These are phyloP conservation scores for Dichomitus squalens DNA, from an alignment of 1,284 basidiomycete genomes.

Conservation along the genomic window DNA sequence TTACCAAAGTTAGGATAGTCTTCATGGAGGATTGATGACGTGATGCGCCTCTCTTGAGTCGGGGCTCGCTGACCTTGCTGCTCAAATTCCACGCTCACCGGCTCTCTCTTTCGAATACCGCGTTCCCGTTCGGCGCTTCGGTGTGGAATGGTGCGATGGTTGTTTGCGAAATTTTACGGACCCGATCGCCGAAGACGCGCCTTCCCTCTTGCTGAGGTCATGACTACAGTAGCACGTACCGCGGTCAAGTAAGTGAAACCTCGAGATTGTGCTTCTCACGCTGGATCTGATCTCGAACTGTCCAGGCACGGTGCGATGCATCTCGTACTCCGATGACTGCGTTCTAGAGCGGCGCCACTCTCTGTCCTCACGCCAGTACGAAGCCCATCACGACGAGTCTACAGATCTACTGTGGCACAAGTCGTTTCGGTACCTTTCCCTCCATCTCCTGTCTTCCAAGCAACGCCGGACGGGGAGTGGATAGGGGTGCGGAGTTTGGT, in stretches of 20 bases:
- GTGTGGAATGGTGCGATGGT: too few relatives aligned
- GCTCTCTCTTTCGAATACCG: too few relatives aligned
- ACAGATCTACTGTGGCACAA: too few relatives aligned
- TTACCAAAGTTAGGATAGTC: too few relatives aligned
- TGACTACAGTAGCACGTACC: background rate
- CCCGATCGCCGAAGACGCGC: background rate
- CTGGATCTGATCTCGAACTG: background rate
- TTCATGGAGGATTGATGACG: too few relatives aligned
- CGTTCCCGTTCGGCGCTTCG: too few relatives aligned
- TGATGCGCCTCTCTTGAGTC: too few relatives aligned
- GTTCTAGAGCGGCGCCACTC: background rate
- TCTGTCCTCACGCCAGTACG: background rate
- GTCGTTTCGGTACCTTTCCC: too few relatives aligned
- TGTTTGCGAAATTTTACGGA: too few relatives aligned
- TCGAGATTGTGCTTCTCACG: constrained; percentile 1
- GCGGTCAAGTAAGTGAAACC: background rate
- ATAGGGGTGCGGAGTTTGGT: background rate
- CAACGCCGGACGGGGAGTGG: background rate
- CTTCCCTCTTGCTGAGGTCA: background rate
- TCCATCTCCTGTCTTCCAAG: background rate
- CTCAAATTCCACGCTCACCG: too few relatives aligned
- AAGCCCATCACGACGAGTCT: too few relatives aligned
- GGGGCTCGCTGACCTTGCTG: too few relatives aligned
- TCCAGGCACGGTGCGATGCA: background rate
- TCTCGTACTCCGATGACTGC: background rate